These are phyloP conservation scores for Geoglossum cookeanum DNA, from an alignment of 2,329 filamentous ascomycete genomes.

Conservation along the genomic window DNA sequence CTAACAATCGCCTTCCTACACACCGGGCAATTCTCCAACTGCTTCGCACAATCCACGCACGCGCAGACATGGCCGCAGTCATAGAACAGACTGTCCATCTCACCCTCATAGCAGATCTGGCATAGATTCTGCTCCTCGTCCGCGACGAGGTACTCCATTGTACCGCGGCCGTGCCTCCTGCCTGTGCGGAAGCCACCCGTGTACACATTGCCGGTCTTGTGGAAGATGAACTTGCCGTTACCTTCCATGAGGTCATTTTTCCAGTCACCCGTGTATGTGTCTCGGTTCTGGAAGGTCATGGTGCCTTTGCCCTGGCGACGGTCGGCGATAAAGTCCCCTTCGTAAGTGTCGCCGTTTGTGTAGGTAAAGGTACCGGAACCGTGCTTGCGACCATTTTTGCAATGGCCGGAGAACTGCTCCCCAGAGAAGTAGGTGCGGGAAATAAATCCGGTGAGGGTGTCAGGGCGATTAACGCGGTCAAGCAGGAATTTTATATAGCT, in stretches of 20 bases:
- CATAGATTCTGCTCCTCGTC: constrained; percentile 40
- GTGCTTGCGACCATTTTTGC: constrained; percentile 24
- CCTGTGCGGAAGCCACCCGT: constrained; percentile 41
- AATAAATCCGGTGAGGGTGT: not conserved
- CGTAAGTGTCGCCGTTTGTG: constrained; percentile 35
- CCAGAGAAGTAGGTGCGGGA: constrained; percentile 3
- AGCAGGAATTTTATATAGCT: constrained; percentile 5
- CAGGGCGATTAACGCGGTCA: not conserved
- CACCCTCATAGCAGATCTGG: constrained; percentile 42
- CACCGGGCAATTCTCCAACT: constrained; percentile 40
- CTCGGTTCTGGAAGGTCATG: constrained; percentile 36
- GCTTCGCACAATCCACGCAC: constrained; percentile 37
- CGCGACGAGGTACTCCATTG: constrained; percentile 40
- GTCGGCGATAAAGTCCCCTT: constrained; percentile 32
- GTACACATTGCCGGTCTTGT: constrained; percentile 38
- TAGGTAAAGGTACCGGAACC: constrained; percentile 34
- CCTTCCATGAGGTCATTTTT: constrained; percentile 30
- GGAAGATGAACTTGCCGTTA: constrained; percentile 35
- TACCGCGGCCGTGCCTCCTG: constrained; percentile 40
- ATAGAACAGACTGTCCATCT: constrained; percentile 40
- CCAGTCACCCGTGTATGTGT: constrained; percentile 29
- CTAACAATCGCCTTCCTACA: constrained; percentile 26
- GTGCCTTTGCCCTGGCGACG: constrained; percentile 35
- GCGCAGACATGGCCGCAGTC: constrained; percentile 45
- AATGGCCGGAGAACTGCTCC: not conserved